These are phyloP conservation scores for Omphalotus guepiniiformis DNA, from an alignment of 768 basidiomycete species.

Conservation along the genomic window DNA sequence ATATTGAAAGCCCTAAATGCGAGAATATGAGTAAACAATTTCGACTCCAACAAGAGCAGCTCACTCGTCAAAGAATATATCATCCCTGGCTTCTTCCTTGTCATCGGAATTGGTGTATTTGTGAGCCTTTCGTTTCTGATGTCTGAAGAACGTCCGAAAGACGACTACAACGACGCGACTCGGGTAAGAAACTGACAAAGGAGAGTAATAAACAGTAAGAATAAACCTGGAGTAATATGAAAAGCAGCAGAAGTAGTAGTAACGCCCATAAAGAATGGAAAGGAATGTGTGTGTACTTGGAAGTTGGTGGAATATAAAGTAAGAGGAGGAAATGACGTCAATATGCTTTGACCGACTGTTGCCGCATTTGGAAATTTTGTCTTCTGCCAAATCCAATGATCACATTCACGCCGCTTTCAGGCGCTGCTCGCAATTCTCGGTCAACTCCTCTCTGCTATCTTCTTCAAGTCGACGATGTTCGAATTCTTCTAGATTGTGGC, in stretches of 20 bases:
- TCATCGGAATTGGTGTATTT: slow-evolving; percentile 31
- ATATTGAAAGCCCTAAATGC: slow-evolving; percentile 59
- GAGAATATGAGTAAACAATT: too few species aligned
- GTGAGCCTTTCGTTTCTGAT: slow-evolving; percentile 39
- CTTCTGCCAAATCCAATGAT: too few species aligned
- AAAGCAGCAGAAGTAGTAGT: slow-evolving; percentile 49
- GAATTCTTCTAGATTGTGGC: slow-evolving; percentile 92
- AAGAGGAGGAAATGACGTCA: neutral
- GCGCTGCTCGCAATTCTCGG: slow-evolving; percentile 65
- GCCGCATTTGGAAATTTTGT: too few species aligned
- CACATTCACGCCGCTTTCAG: slow-evolving; percentile 89
- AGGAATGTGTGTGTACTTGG: slow-evolving; percentile 6
- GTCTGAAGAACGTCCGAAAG: slow-evolving; percentile 47
- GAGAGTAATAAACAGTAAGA: neutral
- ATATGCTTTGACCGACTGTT: too few species aligned
- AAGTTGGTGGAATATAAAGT: slow-evolving; percentile 5
- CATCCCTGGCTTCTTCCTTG: slow-evolving; percentile 48
- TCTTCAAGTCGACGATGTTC: slow-evolving; percentile 90
- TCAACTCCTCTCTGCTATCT: slow-evolving; percentile 76
- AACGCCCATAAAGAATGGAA: slow-evolving; percentile 39
- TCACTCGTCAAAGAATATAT: slow-evolving; percentile 70
- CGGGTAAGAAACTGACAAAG: neutral
- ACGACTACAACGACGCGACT: slow-evolving; percentile 33
- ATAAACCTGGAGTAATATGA: slow-evolving; percentile 50
- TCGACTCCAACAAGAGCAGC: too few species aligned